These are phyloP conservation scores for Crassisporium funariophilum DNA, from an alignment of 768 basidiomycete genomes.

Conservation along the genomic window DNA sequence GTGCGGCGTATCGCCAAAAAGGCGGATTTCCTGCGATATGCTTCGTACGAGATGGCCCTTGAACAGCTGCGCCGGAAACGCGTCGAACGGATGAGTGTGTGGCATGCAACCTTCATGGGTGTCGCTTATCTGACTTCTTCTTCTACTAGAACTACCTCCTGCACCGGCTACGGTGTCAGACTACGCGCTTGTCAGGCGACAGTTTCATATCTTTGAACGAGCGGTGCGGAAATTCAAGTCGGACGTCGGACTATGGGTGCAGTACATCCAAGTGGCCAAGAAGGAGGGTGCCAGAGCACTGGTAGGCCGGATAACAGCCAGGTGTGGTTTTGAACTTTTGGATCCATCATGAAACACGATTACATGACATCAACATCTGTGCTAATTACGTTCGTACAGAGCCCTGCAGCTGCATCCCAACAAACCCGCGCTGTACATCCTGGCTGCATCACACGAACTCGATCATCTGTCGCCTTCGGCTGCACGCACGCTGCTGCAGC, in stretches of 20 bases:
- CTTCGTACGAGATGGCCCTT: slow-evolving; percentile 87
- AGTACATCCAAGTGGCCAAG: slow-evolving; percentile 86
- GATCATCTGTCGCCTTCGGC: slow-evolving; percentile 69
- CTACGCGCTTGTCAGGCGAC: slow-evolving; percentile 81
- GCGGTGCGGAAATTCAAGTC: slow-evolving; percentile 87
- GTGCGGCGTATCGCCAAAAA: slow-evolving; percentile 85
- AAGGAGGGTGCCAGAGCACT: slow-evolving; percentile 77
- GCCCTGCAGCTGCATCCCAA: slow-evolving; percentile 88
- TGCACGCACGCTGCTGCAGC: slow-evolving; percentile 81
- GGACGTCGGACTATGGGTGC: slow-evolving; percentile 85
- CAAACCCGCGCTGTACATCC: slow-evolving; percentile 74
- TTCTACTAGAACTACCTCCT: slow-evolving; percentile 38
- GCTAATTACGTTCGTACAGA: slow-evolving; percentile 38
- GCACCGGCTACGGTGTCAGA: slow-evolving; percentile 72
- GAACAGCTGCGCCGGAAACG: slow-evolving; percentile 81
- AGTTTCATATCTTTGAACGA: slow-evolving; percentile 90
- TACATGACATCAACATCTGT: slow-evolving; percentile 9
- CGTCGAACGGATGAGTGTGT: slow-evolving; percentile 67
- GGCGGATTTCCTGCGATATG: slow-evolving; percentile 87
- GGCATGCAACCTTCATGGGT: neutral
- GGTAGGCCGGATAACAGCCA: slow-evolving; percentile 80
- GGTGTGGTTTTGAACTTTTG: slow-evolving; percentile 44
- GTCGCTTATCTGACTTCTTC: slow-evolving; percentile 1
- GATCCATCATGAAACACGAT: slow-evolving; percentile 1
- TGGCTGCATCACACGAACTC: slow-evolving; percentile 84